Evolutionary conservation across 148 eudicot genomes (phyloP).

Genomic region (Camellia japonica): DNA sequence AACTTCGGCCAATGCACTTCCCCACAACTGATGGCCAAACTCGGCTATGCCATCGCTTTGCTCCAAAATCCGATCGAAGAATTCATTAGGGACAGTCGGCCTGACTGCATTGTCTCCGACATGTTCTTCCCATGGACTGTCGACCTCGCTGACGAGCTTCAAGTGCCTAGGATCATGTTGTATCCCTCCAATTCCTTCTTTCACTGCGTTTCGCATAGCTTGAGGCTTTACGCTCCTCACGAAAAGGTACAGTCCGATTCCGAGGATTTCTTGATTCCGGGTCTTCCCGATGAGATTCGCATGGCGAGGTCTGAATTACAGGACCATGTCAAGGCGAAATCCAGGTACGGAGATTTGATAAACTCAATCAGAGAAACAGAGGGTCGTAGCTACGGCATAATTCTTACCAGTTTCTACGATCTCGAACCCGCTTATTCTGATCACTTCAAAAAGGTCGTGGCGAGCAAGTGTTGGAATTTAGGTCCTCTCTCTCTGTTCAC

Average conservation of each 20-base stretch:
- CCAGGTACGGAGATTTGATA: neutral
- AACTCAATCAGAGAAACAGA: slow-evolving; percentile 23
- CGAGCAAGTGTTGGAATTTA: slow-evolving; percentile 22
- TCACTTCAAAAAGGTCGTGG: slow-evolving; percentile 22
- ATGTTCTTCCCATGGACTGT: slow-evolving; percentile 30
- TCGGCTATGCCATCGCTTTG: slow-evolving; percentile 9
- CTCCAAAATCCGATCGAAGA: slow-evolving; percentile 29
- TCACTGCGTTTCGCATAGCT: slow-evolving; percentile 8
- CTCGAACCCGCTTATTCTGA: slow-evolving; percentile 32
- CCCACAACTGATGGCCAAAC: neutral
- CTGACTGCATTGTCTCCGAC: slow-evolving; percentile 42
- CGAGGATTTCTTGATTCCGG: slow-evolving; percentile 30
- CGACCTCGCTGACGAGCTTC: slow-evolving; percentile 31
- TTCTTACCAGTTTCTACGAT: slow-evolving; percentile 38
- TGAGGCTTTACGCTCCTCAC: slow-evolving; percentile 22
- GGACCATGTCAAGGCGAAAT: slow-evolving; percentile 2
- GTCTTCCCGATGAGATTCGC: slow-evolving; percentile 30
- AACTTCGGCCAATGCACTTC: slow-evolving; percentile 20
- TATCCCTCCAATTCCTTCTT: slow-evolving; percentile 27
- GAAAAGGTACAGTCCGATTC: slow-evolving; percentile 16
- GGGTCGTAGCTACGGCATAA: slow-evolving; percentile 29
- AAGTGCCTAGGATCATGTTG: slow-evolving; percentile 35
- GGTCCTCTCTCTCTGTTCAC: slow-evolving; percentile 34
- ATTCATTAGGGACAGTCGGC: slow-evolving; percentile 19
- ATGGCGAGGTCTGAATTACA: slow-evolving; percentile 21